Conservation (phyloP, 2,329 filamentous ascomycete species). For the Cladophialophora psammophila region DNA sequence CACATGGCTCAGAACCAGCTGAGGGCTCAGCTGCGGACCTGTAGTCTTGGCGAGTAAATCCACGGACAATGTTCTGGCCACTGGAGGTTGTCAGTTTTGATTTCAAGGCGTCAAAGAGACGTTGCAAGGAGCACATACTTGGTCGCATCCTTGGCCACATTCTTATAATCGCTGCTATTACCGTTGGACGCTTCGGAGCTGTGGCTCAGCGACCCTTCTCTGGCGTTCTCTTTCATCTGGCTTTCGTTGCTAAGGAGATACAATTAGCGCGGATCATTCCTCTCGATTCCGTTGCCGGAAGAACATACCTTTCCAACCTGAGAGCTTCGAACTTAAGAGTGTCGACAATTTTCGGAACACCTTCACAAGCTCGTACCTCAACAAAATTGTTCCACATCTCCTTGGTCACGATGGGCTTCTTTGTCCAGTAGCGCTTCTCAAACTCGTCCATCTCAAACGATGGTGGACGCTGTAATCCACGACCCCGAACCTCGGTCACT, state of each 20-base stretch:
- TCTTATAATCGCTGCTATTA: conserved; percentile 5
- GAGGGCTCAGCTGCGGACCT: conserved; percentile 18
- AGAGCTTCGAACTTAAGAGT: conserved; percentile 16
- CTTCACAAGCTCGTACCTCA: conserved; percentile 11
- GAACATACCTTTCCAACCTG: conserved; percentile 24
- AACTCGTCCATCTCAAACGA: conserved; percentile 38
- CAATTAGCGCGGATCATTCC: conserved; percentile 17
- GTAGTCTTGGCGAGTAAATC: conserved; percentile 16
- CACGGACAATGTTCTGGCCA: conserved; percentile 3
- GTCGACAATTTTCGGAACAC: conserved; percentile 1
- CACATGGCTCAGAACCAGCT: conserved; percentile 21
- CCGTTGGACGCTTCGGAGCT: conserved; percentile 18
- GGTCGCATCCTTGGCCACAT: not conserved
- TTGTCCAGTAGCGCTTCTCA: conserved; percentile 35
- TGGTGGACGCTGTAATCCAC: conserved; percentile 33
- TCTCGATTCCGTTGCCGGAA: not conserved
- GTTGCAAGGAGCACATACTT: conserved; percentile 17
- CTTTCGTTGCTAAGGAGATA: conserved; percentile 8
- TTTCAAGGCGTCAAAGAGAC: not conserved
- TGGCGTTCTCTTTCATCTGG: conserved; percentile 27
- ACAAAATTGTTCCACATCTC: conserved; percentile 33
- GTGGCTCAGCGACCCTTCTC: conserved; percentile 4
- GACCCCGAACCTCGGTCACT: conserved; percentile 35
- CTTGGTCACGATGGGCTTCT: conserved; percentile 33
- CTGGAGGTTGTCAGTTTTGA: conserved; percentile 22